phyloP scores from a whole-genome alignment of 768 basidiomycete species.

The Kwoniella newhampshirensis region DNA sequence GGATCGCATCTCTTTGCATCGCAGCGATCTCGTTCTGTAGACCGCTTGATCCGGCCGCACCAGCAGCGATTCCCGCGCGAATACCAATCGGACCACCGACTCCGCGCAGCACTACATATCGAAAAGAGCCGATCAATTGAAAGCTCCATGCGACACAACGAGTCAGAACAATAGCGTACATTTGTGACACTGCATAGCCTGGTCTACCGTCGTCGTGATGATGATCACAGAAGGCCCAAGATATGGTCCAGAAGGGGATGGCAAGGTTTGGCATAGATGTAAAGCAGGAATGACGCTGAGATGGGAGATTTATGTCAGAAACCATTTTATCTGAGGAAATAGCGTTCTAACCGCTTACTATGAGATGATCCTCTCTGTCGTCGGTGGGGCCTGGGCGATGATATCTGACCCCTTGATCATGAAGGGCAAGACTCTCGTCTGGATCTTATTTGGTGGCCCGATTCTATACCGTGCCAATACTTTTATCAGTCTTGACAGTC shows the following conservation, averaged over 20 bases:
- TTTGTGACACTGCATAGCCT: slow-evolving; percentile 82
- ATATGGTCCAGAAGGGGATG: slow-evolving; percentile 57
- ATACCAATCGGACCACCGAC: slow-evolving; percentile 91
- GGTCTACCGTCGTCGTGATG: slow-evolving; percentile 97
- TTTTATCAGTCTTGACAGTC: no score
- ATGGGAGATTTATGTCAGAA: slow-evolving; percentile 7
- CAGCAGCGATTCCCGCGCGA: slow-evolving; percentile 77
- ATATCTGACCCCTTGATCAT: slow-evolving; percentile 86
- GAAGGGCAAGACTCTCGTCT: slow-evolving; percentile 93
- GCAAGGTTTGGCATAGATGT: slow-evolving; percentile 62
- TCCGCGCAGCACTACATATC: slow-evolving; percentile 61
- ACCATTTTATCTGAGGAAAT: neutral
- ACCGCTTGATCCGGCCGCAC: slow-evolving; percentile 64
- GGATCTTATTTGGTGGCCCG: slow-evolving; percentile 98
- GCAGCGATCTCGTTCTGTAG: slow-evolving; percentile 73
- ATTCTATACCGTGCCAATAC: slow-evolving; percentile 63
- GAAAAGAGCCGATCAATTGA: neutral
- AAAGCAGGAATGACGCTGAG: slow-evolving; percentile 50
- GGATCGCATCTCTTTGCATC: slow-evolving; percentile 87
- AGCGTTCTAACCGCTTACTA: slow-evolving; percentile 59
- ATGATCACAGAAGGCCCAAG: slow-evolving; percentile 85
- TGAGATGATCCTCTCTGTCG: slow-evolving; percentile 95
- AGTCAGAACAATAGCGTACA: slow-evolving; percentile 19
- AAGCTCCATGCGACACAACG: neutral
- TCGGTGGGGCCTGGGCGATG: slow-evolving; percentile 97